Evolutionary conservation across 768 basidiomycete species (phyloP).

Genomic region (Boletus barrowsii): DNA sequence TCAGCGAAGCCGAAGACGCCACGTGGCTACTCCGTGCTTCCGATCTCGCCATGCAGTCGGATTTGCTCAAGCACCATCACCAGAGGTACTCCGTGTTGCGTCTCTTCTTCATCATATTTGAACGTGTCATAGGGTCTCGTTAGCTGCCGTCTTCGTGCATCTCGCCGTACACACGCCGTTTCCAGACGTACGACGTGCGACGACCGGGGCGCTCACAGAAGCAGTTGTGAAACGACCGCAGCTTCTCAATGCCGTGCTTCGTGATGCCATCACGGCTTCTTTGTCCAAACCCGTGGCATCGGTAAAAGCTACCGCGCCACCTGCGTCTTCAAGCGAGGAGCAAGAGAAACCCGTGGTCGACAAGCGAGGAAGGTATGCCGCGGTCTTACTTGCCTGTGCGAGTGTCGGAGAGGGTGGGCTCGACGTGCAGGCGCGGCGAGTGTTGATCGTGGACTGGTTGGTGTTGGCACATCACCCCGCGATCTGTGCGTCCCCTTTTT

Average conservation of each 20-base stretch:
- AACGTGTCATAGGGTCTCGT: constrained; percentile 43
- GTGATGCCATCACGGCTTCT: constrained; percentile 54
- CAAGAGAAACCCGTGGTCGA: constrained; percentile 42
- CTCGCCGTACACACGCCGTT: constrained; percentile 59
- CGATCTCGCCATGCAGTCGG: constrained; percentile 44
- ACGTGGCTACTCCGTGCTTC: constrained; percentile 72
- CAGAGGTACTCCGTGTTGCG: constrained; percentile 37
- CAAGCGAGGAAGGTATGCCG: constrained; percentile 51
- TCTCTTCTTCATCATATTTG: background rate
- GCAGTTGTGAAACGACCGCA: constrained; percentile 42
- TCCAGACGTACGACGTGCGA: constrained; percentile 50
- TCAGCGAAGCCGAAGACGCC: constrained; percentile 59
- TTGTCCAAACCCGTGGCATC: constrained; percentile 38
- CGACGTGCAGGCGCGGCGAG: constrained; percentile 40
- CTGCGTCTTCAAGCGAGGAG: constrained; percentile 21
- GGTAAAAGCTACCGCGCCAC: constrained; percentile 13
- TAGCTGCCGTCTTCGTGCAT: constrained; percentile 68
- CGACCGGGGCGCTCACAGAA: constrained; percentile 41
- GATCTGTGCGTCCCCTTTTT: constrained; percentile 44
- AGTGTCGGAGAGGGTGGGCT: constrained; percentile 38
- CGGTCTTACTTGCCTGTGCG: constrained; percentile 51
- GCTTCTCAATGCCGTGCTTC: constrained; percentile 50
- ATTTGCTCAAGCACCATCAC: constrained; percentile 50
- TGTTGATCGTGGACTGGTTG: constrained; percentile 50
- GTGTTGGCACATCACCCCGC: constrained; percentile 73